These are phyloP conservation scores for Senna siamea DNA, from an alignment of 306 rosid genomes.

Conservation along the genomic window DNA sequence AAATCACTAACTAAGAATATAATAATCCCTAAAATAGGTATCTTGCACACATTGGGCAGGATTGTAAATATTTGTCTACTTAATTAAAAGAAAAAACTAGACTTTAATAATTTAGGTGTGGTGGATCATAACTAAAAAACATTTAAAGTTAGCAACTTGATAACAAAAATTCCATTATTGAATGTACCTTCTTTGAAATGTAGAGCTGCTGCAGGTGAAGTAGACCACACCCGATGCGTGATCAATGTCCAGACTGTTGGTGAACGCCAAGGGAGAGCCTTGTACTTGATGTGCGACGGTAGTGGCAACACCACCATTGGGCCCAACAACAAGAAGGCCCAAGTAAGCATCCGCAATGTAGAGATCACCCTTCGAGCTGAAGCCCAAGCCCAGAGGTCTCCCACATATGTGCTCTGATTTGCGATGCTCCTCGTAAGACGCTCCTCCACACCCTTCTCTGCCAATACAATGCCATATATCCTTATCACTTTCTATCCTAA, in stretches of 20 bases:
- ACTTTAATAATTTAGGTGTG: too few relatives aligned
- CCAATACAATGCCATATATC: constrained; percentile 14
- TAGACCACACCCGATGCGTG: constrained; percentile 51
- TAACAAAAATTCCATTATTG: too few relatives aligned
- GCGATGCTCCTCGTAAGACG: constrained; percentile 40
- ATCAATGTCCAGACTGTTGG: constrained; percentile 71
- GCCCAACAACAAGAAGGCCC: constrained; percentile 66
- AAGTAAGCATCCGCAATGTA: constrained; percentile 80
- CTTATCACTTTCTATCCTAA: constrained; percentile 7
- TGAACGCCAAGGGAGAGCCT: constrained; percentile 48
- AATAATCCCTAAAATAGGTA: too few relatives aligned
- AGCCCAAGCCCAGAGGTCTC: constrained; percentile 73
- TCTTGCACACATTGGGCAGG: too few relatives aligned
- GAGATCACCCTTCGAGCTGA: constrained; percentile 50
- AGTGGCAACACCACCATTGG: constrained; percentile 54
- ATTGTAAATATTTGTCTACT: too few relatives aligned
- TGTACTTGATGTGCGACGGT: constrained; percentile 28
- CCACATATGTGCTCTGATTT: constrained; percentile 70
- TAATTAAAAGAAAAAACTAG: too few relatives aligned
- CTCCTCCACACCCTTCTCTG: constrained; percentile 66
- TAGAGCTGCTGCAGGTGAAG: constrained; percentile 69
- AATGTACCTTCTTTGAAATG: constrained; percentile 62
- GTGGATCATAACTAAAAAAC: too few relatives aligned
- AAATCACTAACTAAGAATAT: too few relatives aligned
- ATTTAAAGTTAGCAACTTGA: too few relatives aligned